phyloP scores from a whole-genome alignment of 2,329 filamentous ascomycete genomes.

The Hymenoscyphus infarciens region DNA sequence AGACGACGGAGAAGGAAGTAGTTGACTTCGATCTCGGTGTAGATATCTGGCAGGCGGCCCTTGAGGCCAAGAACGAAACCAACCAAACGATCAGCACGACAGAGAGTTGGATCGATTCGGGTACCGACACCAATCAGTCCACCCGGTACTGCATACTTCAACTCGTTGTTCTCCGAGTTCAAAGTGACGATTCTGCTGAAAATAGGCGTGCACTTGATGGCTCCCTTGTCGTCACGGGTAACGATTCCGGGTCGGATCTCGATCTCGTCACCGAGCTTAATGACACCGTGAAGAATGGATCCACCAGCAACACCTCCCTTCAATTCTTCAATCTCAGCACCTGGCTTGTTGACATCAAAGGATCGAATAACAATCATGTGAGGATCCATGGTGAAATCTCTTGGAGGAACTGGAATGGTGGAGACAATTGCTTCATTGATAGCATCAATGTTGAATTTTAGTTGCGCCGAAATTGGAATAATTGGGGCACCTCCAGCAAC shows the following conservation, averaged over 20 bases:
- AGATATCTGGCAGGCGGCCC: slow-evolving; percentile 91
- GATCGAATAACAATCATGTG: slow-evolving; percentile 99
- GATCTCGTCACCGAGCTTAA: slow-evolving; percentile 97
- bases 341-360: slow-evolving; percentile 99
- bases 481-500: slow-evolving; percentile 93
- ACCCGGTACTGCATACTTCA: slow-evolving; percentile 97
- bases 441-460: slow-evolving; percentile 99
- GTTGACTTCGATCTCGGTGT: slow-evolving; percentile 98
- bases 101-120: slow-evolving; percentile 93
- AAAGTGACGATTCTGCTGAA: slow-evolving; percentile 92
- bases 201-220: slow-evolving; percentile 95
- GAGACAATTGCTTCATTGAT: slow-evolving; percentile 95
- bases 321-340: slow-evolving; percentile 95
- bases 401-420: slow-evolving; percentile 85
- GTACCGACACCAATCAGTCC: slow-evolving; percentile 98
- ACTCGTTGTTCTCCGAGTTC: slow-evolving; percentile 96
- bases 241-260: slow-evolving; percentile 99
- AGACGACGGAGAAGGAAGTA: slow-evolving; percentile 95
- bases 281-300: slow-evolving; percentile 89
- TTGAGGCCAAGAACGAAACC: slow-evolving; percentile 96
- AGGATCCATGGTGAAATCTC: slow-evolving; percentile 87
- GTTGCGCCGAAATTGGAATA: slow-evolving; percentile 93
- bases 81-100: slow-evolving; percentile 97
- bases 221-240: slow-evolving; percentile 87
- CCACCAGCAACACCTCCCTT: slow-evolving; percentile 99